Evolutionary conservation across 345 rosid genomes (phyloP), one percentile per base, ranked within the genome.

Genomic region (Anastatica hierochuntica): DNA sequence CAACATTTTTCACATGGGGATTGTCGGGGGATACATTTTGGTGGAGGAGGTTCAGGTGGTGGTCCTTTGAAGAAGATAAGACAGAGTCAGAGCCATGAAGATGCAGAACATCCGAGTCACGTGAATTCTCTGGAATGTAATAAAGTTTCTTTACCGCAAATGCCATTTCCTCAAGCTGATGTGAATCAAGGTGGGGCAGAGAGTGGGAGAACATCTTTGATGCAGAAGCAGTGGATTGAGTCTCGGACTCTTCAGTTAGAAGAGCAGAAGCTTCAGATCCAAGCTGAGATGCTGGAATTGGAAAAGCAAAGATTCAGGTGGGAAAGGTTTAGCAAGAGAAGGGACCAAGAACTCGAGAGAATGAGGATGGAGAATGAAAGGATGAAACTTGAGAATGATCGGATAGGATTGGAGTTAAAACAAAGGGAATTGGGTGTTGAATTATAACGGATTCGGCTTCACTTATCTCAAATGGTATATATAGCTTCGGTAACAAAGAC

Each of bases 371-470:
- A 84, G 71, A 90, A 90, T 35, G 95, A 87, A 73, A 80, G 78
- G 72, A 80, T 84, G 92, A 90, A 75, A 77, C 85, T 87, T 41
- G 92, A 82, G 78, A 90, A 90, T 45, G 92, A 87, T 52, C 73
- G 78, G 12, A 60, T 80, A 77, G 79, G 80, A 47, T 64, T 90
- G 62, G 87, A 84, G 50, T 62, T 90, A 71, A 82, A 72, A 70
- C 73, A 49, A 49, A 84, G 81, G 66, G 56, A 52, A 58, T 10
- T 66, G 56, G 56, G 66, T 52, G 16, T 43, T 44, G 60, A 59
- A 0, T 45, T 56, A 33, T 64, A 31, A 40, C 23, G 4, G 15
- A 2, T 15, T 0, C 1, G 36, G 43, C 42, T 13, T 27, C 16
- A 38, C 16, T 10, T 53, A 4, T 14, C 42, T 63, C 14, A 41